phyloP scores from a whole-genome alignment of 225 moss, liverwort and hornwort species.

The Physcomitrium patens region DNA sequence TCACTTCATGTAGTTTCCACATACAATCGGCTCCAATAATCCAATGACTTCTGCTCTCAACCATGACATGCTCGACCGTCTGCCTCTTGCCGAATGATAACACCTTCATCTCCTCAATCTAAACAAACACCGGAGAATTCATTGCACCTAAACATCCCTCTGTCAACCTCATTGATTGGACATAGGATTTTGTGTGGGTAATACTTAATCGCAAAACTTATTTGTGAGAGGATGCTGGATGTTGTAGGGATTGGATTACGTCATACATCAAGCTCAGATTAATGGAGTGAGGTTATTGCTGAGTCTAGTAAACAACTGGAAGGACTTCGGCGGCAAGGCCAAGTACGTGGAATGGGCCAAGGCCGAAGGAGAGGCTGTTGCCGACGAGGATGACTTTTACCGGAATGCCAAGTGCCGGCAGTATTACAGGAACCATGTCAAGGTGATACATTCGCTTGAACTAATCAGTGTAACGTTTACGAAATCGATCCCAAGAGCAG shows the following conservation, averaged over 20 bases:
- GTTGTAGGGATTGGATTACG: constrained; percentile 69
- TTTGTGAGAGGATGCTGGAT: constrained; percentile 20
- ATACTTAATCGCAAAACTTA: no score
- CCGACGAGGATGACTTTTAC: constrained; percentile 60
- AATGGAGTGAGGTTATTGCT: constrained; percentile 67
- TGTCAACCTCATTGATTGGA: no score
- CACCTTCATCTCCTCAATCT: no score
- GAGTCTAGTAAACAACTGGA: constrained; percentile 66
- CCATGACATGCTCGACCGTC: no score
- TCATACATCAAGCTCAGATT: constrained; percentile 48
- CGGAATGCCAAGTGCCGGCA: constrained; percentile 47
- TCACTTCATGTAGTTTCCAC: no score
- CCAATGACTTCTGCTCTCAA: no score
- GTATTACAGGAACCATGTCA: constrained; percentile 69
- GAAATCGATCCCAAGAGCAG: background rate
- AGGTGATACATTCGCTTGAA: constrained; percentile 34
- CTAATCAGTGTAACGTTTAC: background rate
- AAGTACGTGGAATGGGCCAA: constrained; percentile 65
- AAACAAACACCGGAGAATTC: no score
- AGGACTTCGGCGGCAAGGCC: constrained; percentile 62
- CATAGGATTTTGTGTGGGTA: no score
- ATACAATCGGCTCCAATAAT: no score
- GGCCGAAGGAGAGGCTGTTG: constrained; percentile 43
- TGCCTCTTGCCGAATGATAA: no score
- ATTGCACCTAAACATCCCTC: no score